Evolutionary conservation across 2,329 filamentous ascomycete genomes (phyloP).

Genomic region (Aspergillus sp.): DNA sequence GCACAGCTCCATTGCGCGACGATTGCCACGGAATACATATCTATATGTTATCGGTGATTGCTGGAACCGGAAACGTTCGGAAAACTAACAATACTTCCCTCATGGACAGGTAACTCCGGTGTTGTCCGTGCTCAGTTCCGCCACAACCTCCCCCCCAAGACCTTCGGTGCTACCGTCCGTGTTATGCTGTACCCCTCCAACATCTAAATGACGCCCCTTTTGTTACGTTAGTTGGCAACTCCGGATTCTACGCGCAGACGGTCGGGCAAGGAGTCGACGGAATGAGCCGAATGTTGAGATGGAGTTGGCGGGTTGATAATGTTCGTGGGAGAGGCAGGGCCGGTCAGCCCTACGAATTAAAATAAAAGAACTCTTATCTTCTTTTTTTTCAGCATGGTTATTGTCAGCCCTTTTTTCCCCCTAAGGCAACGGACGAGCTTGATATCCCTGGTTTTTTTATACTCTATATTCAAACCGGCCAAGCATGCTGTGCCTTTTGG

Average conservation of each 20-base stretch:
- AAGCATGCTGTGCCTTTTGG: conserved; percentile 31
- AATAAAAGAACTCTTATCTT: conserved; percentile 35
- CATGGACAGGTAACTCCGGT: conserved; percentile 80
- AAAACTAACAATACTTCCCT: conserved; percentile 12
- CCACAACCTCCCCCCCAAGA: conserved; percentile 92
- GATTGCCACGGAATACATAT: neutral
- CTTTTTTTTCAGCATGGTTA: conserved; percentile 32
- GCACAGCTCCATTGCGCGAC: conserved; percentile 13
- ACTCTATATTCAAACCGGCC: neutral
- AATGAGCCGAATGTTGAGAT: conserved; percentile 42
- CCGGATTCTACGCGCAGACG: conserved; percentile 40
- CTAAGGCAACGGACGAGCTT: conserved; percentile 28
- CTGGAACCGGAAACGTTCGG: neutral
- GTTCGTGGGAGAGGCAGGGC: conserved; percentile 44
- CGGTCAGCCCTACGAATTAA: conserved; percentile 43
- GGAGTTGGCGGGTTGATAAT: conserved; percentile 45
- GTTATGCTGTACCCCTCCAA: conserved; percentile 98
- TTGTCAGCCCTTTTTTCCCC: conserved; percentile 22
- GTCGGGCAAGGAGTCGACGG: conserved; percentile 42
- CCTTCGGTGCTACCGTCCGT: conserved; percentile 93
- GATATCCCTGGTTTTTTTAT: conserved; percentile 18
- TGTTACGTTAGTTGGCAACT: conserved; percentile 39
- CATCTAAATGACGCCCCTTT: conserved; percentile 68
- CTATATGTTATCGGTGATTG: neutral
- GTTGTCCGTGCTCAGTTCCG: conserved; percentile 97